Percentiles rank a stretch among this genome's conserved stretches.
These are phyloP conservation scores for Immersiella caudata DNA, from an alignment of 495 filamentous ascomycete species.

Conservation along the genomic window DNA sequence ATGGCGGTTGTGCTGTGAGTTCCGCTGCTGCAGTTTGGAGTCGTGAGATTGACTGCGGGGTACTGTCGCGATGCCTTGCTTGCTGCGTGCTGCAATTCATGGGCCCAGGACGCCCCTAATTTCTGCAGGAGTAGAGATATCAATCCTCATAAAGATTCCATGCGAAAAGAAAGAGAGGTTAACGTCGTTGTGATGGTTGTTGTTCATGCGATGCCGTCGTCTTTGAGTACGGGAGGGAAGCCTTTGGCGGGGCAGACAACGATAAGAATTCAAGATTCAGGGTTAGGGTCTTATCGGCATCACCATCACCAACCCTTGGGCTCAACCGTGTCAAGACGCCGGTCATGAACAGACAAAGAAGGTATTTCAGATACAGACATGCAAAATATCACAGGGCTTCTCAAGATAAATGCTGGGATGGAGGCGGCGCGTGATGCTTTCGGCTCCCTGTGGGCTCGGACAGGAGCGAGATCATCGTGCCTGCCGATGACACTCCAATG, in stretches of 20 bases:
- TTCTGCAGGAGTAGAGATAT: background rate
- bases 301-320: background rate
- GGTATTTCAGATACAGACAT: no score
- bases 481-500: constrained; percentile 10
- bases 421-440: no score
- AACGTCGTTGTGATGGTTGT: background rate
- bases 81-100: background rate
- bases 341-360: no score
- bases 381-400: no score
- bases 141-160: no score
- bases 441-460: no score
- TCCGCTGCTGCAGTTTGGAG: background rate
- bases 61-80: background rate
- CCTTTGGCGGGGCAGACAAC: background rate
- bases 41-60: no score
- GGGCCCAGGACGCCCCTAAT: background rate
- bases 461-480: background rate
- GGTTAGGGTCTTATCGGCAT: constrained; percentile 1
- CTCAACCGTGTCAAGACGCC: no score
- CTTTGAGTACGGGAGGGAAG: background rate
- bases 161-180: background rate
- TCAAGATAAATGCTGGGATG: no score
- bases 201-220: background rate
- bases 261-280: constrained; percentile 8
- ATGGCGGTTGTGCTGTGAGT: background rate